phyloP scores from a whole-genome alignment of 2,329 filamentous ascomycete species.

The Neocucurbitaria cava region DNA sequence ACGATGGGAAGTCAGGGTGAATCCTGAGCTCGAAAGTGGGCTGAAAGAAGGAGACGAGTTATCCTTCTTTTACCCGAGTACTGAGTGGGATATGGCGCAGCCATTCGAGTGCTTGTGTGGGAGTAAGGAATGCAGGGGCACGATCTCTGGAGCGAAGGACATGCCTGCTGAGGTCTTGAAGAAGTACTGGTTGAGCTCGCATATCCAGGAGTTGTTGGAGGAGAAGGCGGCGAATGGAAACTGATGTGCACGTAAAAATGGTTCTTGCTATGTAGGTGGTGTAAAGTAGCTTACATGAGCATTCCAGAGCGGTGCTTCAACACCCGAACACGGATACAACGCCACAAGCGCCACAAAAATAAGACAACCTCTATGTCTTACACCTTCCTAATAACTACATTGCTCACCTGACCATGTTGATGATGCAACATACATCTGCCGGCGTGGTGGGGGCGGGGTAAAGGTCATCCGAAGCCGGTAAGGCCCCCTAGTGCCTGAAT shows the following conservation, averaged over 20 bases:
- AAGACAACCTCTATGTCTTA: background rate
- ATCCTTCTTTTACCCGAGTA: constrained; percentile 76
- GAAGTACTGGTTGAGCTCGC: constrained; percentile 56
- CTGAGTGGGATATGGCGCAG: constrained; percentile 77
- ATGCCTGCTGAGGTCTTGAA: constrained; percentile 63
- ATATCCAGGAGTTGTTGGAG: constrained; percentile 41
- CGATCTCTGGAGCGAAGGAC: constrained; percentile 68
- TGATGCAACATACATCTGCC: background rate
- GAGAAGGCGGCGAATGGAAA: constrained; percentile 17
- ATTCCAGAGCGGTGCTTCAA: background rate
- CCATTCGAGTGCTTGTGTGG: constrained; percentile 72
- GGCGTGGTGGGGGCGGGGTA: background rate
- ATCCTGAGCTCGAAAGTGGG: constrained; percentile 44
- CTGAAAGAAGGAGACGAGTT: constrained; percentile 50
- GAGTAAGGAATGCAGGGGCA: constrained; percentile 64
- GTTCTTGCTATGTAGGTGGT: background rate
- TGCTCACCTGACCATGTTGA: background rate
- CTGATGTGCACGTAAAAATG: background rate
- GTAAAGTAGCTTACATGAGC: background rate
- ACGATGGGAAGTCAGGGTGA: constrained; percentile 61
- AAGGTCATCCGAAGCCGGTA: background rate
- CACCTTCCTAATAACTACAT: background rate
- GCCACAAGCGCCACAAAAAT: background rate
- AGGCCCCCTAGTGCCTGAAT: background rate
- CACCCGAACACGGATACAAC: background rate